phyloP scores from a whole-genome alignment of 176 grass and related monocot species.

The Paspalum vaginatum region DNA sequence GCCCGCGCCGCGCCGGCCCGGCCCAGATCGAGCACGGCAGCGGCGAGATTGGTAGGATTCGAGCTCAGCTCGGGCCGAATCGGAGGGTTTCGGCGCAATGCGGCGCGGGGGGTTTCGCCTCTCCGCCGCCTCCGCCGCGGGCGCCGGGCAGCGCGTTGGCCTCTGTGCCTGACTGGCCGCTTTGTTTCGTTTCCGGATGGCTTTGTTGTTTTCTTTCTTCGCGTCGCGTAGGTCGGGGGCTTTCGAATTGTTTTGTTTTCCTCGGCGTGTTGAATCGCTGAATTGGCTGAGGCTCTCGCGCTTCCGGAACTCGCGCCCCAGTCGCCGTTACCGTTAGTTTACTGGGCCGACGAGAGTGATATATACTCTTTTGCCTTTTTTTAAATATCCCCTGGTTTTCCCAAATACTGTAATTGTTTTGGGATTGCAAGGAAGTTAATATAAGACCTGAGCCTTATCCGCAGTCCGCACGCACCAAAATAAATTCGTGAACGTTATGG shows the following conservation, averaged over 20 bases:
- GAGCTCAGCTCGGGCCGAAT: slow-evolving; percentile 13
- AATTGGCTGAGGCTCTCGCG: not conserved
- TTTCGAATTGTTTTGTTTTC: slow-evolving; percentile 15
- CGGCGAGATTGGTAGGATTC: slow-evolving; percentile 17
- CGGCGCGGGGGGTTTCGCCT: slow-evolving; percentile 32
- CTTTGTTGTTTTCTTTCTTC: not conserved
- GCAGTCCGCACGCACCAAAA: not conserved
- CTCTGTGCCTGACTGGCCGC: not conserved
- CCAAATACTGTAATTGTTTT: not conserved
- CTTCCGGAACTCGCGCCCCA: slow-evolving; percentile 9
- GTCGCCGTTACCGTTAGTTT: slow-evolving; percentile 38
- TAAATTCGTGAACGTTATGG: not conserved
- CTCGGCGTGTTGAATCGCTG: not conserved
- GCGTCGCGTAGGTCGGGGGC: slow-evolving; percentile 25
- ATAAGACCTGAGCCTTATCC: not conserved
- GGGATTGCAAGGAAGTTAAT: not conserved
- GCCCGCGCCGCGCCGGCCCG: slow-evolving; percentile 2
- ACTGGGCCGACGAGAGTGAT: not conserved
- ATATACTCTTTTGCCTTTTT: not conserved
- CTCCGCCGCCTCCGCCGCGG: slow-evolving; percentile 17
- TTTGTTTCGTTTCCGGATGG: slow-evolving; percentile 36
- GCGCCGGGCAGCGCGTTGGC: slow-evolving; percentile 7
- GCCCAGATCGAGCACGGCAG: slow-evolving; percentile 36
- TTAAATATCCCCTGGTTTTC: not conserved
- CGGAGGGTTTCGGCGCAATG: slow-evolving; percentile 29